Evolutionary conservation across 129 eudicot species (phyloP).

Genomic region (Mikania micrantha): DNA sequence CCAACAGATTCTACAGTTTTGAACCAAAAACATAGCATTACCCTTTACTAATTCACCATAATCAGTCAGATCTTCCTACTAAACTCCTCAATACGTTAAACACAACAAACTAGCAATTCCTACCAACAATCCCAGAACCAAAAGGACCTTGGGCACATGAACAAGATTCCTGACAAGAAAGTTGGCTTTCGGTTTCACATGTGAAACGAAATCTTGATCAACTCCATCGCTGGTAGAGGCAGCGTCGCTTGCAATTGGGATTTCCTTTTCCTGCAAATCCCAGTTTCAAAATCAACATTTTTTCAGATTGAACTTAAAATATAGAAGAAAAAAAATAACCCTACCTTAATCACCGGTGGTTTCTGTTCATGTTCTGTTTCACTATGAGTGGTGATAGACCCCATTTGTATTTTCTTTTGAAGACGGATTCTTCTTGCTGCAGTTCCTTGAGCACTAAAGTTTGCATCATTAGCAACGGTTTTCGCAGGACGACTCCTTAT

Average conservation of each 20-base stretch:
- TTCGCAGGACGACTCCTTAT: slow-evolving; percentile 28
- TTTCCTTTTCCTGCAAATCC: slow-evolving; percentile 42
- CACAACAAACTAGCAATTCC: slow-evolving; percentile 39
- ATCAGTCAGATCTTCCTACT: slow-evolving; percentile 9
- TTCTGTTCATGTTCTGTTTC: background rate
- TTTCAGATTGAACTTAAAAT: background rate
- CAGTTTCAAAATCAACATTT: slow-evolving; percentile 7
- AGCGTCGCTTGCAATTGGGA: background rate
- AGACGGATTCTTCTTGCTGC: slow-evolving; percentile 73
- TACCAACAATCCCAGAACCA: slow-evolving; percentile 36
- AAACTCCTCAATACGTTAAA: background rate
- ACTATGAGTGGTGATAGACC: slow-evolving; percentile 11
- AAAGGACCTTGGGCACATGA: slow-evolving; percentile 33
- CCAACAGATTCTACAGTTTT: background rate
- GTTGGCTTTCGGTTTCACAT: slow-evolving; percentile 7
- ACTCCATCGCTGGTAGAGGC: background rate
- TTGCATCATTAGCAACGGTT: background rate
- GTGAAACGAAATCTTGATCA: background rate
- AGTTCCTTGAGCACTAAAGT: slow-evolving; percentile 44
- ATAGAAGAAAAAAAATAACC: background rate
- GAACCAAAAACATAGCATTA: slow-evolving; percentile 3
- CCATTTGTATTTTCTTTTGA: slow-evolving; percentile 32
- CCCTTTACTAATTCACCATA: slow-evolving; percentile 19
- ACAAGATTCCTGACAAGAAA: background rate
- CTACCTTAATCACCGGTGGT: slow-evolving; percentile 29